A percentile compares a stretch with the other conserved stretches of the same genome.
Conservation (phyloP, 331 rosid species). For the Spiraea crenata region DNA sequence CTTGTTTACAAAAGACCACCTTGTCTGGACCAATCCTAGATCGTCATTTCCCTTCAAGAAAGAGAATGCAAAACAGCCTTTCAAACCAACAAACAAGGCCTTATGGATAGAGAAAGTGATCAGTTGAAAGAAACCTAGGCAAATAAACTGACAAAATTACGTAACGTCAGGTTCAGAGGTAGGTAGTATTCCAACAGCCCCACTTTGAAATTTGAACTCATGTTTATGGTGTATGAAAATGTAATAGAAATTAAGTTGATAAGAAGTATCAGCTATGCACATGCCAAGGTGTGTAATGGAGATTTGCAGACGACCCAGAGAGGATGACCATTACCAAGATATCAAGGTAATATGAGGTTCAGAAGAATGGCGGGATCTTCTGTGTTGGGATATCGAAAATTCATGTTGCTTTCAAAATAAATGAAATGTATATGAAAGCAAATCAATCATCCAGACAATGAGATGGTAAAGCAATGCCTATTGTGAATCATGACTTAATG, state of each 20-base stretch:
- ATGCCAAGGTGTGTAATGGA: background rate
- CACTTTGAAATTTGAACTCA: background rate
- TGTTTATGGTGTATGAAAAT: background rate
- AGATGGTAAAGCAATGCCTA: background rate
- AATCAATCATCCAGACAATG: background rate
- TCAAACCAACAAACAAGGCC: constrained; percentile 22
- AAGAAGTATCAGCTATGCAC: background rate
- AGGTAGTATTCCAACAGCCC: background rate
- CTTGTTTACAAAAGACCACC: constrained; percentile 97
- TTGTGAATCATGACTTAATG: background rate
- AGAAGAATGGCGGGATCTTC: background rate
- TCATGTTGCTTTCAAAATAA: background rate
- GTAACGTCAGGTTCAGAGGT: background rate
- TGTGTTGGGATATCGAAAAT: background rate
- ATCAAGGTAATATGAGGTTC: background rate
- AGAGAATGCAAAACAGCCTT: constrained; percentile 12
- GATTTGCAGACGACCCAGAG: background rate
- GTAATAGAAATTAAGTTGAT: background rate
- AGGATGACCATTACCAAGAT: constrained; percentile 3
- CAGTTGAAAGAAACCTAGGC: background rate
- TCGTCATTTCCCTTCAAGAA: constrained; percentile 81
- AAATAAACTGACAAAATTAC: background rate
- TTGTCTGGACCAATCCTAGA: constrained; percentile 89
- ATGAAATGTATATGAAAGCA: background rate
- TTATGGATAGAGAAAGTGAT: background rate